A percentile compares a stretch with the other conserved stretches of the same genome.
These are phyloP conservation scores for Diaporthe destruens DNA, from an alignment of 2,329 filamentous ascomycete species.

Conservation along the genomic window DNA sequence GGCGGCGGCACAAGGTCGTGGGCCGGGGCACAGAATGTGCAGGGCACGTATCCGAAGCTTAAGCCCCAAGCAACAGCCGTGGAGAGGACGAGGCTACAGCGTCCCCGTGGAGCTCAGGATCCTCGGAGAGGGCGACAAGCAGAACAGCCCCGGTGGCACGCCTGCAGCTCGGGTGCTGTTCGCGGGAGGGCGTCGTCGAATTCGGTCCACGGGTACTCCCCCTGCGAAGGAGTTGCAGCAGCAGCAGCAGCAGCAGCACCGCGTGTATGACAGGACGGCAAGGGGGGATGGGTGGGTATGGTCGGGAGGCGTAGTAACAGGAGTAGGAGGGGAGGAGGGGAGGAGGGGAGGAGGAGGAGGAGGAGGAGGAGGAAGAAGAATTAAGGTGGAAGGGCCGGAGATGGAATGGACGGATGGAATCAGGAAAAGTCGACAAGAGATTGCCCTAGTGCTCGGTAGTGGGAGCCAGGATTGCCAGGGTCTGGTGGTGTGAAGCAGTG, in stretches of 20 bases:
- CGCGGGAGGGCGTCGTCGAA: background rate
- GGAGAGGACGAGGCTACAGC: background rate
- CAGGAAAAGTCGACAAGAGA: constrained; percentile 33
- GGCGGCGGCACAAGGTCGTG: constrained; percentile 5
- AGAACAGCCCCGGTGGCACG: background rate
- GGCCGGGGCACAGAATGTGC: constrained; percentile 9
- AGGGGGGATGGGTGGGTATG: constrained; percentile 3
- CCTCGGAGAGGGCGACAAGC: constrained; percentile 17
- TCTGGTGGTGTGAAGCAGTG: background rate
- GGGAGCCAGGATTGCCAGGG: constrained; percentile 15
- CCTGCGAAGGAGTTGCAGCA: background rate
- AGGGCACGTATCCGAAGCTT: constrained; percentile 19
- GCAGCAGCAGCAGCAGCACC: background rate
- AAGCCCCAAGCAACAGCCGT: background rate
- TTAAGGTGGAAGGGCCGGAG: constrained; percentile 31
- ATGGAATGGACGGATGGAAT: constrained; percentile 32
- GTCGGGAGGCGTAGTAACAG: constrained; percentile 8
- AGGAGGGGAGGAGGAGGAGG: constrained; percentile 1
- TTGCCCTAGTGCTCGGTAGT: constrained; percentile 30
- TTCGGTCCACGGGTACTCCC: background rate
- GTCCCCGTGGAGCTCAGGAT: background rate
- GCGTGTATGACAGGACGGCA: constrained; percentile 2
- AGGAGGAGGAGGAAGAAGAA: constrained; percentile 6
- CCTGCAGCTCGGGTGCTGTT: background rate
- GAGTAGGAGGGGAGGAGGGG: background rate